These are phyloP conservation scores for Calvatia gigantea DNA, from an alignment of 768 basidiomycete genomes.

Conservation along the genomic window DNA sequence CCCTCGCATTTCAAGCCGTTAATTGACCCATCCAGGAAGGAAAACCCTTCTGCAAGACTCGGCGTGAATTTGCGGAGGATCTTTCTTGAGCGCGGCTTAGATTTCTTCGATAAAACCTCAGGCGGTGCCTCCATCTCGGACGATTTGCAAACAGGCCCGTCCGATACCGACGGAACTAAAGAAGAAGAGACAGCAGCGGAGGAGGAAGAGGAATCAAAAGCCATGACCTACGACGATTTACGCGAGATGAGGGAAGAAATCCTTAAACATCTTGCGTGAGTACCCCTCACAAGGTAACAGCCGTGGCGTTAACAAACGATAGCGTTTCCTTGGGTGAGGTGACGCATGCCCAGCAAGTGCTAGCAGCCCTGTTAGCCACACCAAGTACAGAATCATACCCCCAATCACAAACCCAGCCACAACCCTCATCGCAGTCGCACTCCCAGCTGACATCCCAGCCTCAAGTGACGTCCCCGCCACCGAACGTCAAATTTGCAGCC, in stretches of 20 bases:
- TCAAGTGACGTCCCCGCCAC: conserved; percentile 19
- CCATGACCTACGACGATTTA: conserved; percentile 74
- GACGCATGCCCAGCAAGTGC: conserved; percentile 68
- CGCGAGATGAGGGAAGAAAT: conserved; percentile 72
- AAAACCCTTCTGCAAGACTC: conserved; percentile 55
- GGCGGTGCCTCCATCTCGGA: conserved; percentile 13
- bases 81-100: conserved; percentile 67
- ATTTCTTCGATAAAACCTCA: conserved; percentile 59
- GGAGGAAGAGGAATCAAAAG: conserved; percentile 29
- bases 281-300: conserved; percentile 14
- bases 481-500: conserved; percentile 41
- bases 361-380: conserved; percentile 53
- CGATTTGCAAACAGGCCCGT: conserved; percentile 23
- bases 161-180: conserved; percentile 19
- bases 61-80: conserved; percentile 66
- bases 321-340: conserved; percentile 81
- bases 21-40: conserved; percentile 35
- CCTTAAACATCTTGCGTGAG: conserved; percentile 70
- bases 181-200: conserved; percentile 24
- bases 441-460: conserved; percentile 9
- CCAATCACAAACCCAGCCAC: conserved; percentile 15
- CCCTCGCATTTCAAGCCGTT: conserved; percentile 15
- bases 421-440: background rate
- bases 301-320: conserved; percentile 12
- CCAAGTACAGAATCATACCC: background rate